Conservation (phyloP, 2,329 filamentous ascomycete genomes). For the Blastomyces gilchristii region DNA sequence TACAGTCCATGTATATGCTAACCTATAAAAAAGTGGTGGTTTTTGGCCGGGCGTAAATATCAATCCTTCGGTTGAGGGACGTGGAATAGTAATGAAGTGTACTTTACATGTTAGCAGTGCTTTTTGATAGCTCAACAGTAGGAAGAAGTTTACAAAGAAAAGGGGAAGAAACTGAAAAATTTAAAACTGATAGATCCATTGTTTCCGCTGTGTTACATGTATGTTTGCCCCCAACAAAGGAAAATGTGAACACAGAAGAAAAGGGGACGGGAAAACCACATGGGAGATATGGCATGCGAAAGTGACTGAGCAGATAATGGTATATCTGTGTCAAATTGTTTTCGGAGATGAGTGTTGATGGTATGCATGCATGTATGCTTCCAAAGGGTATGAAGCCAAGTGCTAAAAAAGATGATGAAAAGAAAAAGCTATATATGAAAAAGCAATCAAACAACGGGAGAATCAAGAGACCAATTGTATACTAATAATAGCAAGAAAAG, state of each 20-base stretch:
- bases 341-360: constrained; percentile 1
- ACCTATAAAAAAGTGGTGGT: too few relatives aligned
- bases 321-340: background rate
- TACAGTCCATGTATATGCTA: too few relatives aligned
- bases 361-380: background rate
- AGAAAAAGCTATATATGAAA: background rate
- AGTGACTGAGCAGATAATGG: background rate
- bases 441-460: background rate
- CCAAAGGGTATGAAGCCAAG: background rate
- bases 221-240: background rate
- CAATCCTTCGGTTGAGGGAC: background rate
- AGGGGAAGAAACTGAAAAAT: background rate
- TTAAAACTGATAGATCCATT: background rate
- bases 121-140: background rate
- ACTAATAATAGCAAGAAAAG: background rate
- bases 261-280: background rate
- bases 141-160: background rate
- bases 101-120: background rate
- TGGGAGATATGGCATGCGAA: background rate
- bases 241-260: background rate
- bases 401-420: background rate
- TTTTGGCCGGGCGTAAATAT: too few relatives aligned
- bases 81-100: background rate
- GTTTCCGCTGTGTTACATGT: background rate
- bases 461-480: too few relatives aligned